Percentiles rank a stretch among this genome's conserved stretches.
These are phyloP conservation scores for Arabis alpina DNA, from an alignment of 345 rosid species.

Conservation along the genomic window DNA sequence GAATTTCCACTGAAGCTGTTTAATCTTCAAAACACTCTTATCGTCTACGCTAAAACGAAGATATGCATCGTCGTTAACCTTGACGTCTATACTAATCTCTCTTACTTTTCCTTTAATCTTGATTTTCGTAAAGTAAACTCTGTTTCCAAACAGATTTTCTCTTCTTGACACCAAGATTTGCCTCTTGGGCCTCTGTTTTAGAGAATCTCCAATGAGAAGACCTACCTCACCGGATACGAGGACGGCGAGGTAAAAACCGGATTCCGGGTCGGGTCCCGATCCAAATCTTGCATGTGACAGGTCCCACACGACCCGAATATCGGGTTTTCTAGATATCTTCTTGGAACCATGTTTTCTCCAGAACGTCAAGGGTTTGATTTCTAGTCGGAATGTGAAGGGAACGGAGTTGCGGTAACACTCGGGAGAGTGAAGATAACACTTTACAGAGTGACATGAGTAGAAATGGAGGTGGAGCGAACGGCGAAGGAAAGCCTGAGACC, in stretches of 20 bases:
- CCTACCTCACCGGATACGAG: conserved; percentile 60
- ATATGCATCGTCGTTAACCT: conserved; percentile 40
- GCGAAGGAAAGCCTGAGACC: conserved; percentile 71
- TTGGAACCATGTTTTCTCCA: conserved; percentile 85
- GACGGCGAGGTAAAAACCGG: conserved; percentile 75
- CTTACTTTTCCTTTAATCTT: conserved; percentile 62
- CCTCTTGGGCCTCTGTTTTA: conserved; percentile 46
- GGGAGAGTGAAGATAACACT: conserved; percentile 49
- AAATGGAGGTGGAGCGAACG: conserved; percentile 72
- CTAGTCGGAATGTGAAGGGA: conserved; percentile 60
- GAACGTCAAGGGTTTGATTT: conserved; percentile 54
- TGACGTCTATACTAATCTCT: conserved; percentile 64
- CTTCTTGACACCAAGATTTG: conserved; percentile 64
- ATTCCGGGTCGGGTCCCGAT: conserved; percentile 71
- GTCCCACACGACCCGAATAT: conserved; percentile 67
- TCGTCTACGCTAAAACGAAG: conserved; percentile 62
- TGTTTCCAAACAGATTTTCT: conserved; percentile 72
- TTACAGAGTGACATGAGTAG: conserved; percentile 45
- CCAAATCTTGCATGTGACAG: conserved; percentile 71
- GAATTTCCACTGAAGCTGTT: conserved; percentile 83
- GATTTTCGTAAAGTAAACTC: conserved; percentile 62
- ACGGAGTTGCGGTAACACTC: conserved; percentile 40
- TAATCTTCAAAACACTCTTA: conserved; percentile 61
- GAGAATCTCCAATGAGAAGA: conserved; percentile 71
- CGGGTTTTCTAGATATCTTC: conserved; percentile 43